These are phyloP conservation scores for Umbelopsis isabellina DNA, from an alignment of 192 early-diverging fungal genomes.

Conservation along the genomic window DNA sequence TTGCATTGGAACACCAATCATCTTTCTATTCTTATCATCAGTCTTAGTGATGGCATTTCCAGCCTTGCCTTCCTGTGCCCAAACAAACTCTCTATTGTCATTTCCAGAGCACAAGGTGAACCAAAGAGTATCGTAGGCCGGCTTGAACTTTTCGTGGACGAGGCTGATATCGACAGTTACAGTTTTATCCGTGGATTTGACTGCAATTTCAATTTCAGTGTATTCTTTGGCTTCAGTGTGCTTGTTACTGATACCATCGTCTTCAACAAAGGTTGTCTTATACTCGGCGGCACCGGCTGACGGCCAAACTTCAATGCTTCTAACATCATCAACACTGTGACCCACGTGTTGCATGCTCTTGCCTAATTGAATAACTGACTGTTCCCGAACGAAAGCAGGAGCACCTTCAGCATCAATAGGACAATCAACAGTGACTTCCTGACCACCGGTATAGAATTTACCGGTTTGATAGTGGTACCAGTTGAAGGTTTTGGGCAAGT, in stretches of 20 bases:
- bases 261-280: slow-evolving; percentile 42
- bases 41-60: neutral
- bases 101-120: slow-evolving; percentile 29
- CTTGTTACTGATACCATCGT: slow-evolving; percentile 50
- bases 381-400: slow-evolving; percentile 45
- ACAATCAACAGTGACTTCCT: slow-evolving; percentile 33
- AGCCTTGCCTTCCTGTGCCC: neutral
- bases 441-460: slow-evolving; percentile 45
- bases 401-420: slow-evolving; percentile 43
- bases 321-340: slow-evolving; percentile 38
- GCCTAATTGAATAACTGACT: slow-evolving; percentile 48
- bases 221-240: slow-evolving; percentile 35
- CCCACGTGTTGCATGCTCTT: slow-evolving; percentile 45
- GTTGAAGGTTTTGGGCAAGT: slow-evolving; percentile 35
- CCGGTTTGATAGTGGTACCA: slow-evolving; percentile 57
- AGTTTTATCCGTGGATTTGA: slow-evolving; percentile 26
- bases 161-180: slow-evolving; percentile 41
- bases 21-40: neutral
- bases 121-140: slow-evolving; percentile 42
- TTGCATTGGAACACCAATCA: neutral
- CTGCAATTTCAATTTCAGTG: slow-evolving; percentile 41
- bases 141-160: slow-evolving; percentile 32
- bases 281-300: slow-evolving; percentile 9
- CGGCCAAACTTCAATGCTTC: slow-evolving; percentile 51
- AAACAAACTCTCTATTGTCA: slow-evolving; percentile 16